Conservation (phyloP, 1,139 yeast species). For the Pichia kudriavzevii region DNA sequence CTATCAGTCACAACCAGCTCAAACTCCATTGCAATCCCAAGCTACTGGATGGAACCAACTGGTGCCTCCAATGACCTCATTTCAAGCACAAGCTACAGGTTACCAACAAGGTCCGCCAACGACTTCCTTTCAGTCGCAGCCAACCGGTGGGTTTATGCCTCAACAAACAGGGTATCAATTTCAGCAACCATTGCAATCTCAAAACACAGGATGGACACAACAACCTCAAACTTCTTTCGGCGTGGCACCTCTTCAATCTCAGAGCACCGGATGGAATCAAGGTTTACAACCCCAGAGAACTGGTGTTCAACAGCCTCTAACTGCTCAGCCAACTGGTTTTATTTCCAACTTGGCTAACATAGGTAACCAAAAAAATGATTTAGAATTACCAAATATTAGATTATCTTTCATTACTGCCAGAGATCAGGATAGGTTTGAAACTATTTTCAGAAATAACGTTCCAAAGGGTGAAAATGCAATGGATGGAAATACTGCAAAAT, state of each 20-base stretch:
- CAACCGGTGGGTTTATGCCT: slow-evolving; percentile 23
- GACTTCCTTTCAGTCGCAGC: slow-evolving; percentile 20
- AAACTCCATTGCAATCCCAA: slow-evolving; percentile 20
- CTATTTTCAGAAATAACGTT: slow-evolving; percentile 69
- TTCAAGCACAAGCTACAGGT: slow-evolving; percentile 14
- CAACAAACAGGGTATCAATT: slow-evolving; percentile 28
- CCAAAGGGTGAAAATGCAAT: slow-evolving; percentile 72
- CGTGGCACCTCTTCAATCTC: slow-evolving; percentile 31
- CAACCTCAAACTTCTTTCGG: slow-evolving; percentile 27
- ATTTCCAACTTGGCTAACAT: slow-evolving; percentile 29
- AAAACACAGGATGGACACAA: slow-evolving; percentile 26
- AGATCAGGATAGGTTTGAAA: slow-evolving; percentile 82
- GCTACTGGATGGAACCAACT: slow-evolving; percentile 24
- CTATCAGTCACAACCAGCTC: slow-evolving; percentile 21
- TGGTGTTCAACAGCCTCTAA: slow-evolving; percentile 27
- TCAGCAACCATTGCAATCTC: slow-evolving; percentile 19
- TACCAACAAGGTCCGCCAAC: slow-evolving; percentile 15
- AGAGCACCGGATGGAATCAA: slow-evolving; percentile 23
- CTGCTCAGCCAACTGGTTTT: slow-evolving; percentile 34
- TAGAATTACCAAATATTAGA: slow-evolving; percentile 59
- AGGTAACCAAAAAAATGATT: slow-evolving; percentile 30
- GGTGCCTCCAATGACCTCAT: slow-evolving; percentile 14
- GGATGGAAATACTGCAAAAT: slow-evolving; percentile 70
- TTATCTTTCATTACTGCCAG: slow-evolving; percentile 76
- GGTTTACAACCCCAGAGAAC: slow-evolving; percentile 21